These are phyloP conservation scores for peach (Prunus persica) DNA, from an alignment of 306 rosid species.

Conservation along the genomic window DNA sequence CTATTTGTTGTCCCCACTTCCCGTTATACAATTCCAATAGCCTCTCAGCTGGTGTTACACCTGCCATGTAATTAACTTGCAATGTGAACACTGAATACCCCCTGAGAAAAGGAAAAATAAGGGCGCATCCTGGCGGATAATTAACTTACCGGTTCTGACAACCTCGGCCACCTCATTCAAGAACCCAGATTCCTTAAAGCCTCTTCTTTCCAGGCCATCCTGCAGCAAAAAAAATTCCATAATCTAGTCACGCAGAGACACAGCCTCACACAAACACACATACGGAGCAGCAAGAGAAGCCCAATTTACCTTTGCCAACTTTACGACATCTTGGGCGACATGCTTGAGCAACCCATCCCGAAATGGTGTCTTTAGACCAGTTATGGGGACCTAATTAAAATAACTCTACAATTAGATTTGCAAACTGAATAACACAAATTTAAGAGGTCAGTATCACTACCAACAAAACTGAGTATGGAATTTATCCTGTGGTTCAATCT, in stretches of 20 bases:
- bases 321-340: constrained; percentile 83
- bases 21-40: constrained; percentile 76
- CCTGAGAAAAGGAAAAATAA: not conserved
- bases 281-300: constrained; percentile 7
- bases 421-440: not conserved
- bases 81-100: not conserved
- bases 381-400: constrained; percentile 62
- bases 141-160: constrained; percentile 68
- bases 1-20: constrained; percentile 80
- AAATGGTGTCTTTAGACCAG: constrained; percentile 87
- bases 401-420: constrained; percentile 26
- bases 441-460: not conserved
- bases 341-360: constrained; percentile 89
- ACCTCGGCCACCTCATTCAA: constrained; percentile 90
- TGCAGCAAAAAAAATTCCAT: constrained; percentile 24
- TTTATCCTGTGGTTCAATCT: not conserved
- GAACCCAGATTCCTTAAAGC: constrained; percentile 87
- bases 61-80: constrained; percentile 38
- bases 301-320: constrained; percentile 68
- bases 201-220: constrained; percentile 98
- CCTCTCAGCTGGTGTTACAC: constrained; percentile 88
- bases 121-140: not conserved
- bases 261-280: constrained; percentile 19
- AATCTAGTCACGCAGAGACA: not conserved
- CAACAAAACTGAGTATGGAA: not conserved